Conservation (phyloP, 75 land plant species). For the Selaginella moellendorffii region DNA sequence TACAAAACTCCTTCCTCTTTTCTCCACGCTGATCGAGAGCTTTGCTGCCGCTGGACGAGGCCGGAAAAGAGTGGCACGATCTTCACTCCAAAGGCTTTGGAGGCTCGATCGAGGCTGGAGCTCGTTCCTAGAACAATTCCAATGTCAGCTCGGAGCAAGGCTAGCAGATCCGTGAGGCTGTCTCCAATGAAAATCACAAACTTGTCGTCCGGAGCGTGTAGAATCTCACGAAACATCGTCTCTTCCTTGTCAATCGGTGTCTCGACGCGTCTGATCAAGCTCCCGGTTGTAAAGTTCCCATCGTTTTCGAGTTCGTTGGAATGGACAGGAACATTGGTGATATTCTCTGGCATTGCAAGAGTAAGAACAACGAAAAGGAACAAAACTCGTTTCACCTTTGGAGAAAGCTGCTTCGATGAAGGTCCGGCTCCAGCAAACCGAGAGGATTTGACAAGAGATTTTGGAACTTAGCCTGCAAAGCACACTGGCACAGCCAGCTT, state of each 20-base stretch:
- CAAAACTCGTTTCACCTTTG: too few relatives aligned
- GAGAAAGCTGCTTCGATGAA: neutral
- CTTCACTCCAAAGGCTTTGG: slow-evolving; percentile 49
- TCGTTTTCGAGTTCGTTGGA: slow-evolving; percentile 61
- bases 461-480: neutral
- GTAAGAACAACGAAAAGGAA: too few relatives aligned
- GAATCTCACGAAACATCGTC: slow-evolving; percentile 25
- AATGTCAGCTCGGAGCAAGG: slow-evolving; percentile 72
- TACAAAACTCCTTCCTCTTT: slow-evolving; percentile 15
- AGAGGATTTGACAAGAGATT: neutral
- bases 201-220: slow-evolving; percentile 4
- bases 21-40: too few relatives aligned
- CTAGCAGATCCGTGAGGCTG: slow-evolving; percentile 79
- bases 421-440: neutral
- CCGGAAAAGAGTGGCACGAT: slow-evolving; percentile 50
- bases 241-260: slow-evolving; percentile 68
- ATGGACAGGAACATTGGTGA: slow-evolving; percentile 35
- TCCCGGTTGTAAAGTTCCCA: slow-evolving; percentile 49
- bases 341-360: slow-evolving; percentile 48
- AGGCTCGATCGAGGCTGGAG: slow-evolving; percentile 32
- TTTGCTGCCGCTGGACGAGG: slow-evolving; percentile 15
- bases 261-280: slow-evolving; percentile 43
- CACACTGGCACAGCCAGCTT: neutral
- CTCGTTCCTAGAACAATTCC: slow-evolving; percentile 80
- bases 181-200: slow-evolving; percentile 70